Conservation (phyloP, 805 yeast species). For the Alloascoidea hylecoeti region DNA sequence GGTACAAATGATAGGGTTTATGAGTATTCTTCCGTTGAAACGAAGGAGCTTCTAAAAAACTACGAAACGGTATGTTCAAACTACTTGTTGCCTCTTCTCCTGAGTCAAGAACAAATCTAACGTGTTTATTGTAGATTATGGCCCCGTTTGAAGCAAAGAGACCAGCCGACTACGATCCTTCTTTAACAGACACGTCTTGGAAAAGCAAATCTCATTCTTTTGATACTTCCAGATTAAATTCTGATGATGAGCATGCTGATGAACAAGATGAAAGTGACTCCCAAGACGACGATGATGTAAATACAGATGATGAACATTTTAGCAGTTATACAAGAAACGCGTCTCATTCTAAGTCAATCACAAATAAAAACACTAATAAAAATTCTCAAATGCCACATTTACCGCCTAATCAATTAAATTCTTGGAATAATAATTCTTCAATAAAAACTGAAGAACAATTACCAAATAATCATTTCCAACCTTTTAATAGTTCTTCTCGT, state of each 20-base stretch:
- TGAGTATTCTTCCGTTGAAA: constrained; percentile 67
- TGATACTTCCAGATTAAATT: no score
- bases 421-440: no score
- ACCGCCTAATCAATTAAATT: no score
- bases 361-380: constrained; percentile 1
- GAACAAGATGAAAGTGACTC: neutral
- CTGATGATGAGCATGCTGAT: neutral
- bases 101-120: neutral
- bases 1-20: constrained; percentile 69
- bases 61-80: constrained; percentile 18
- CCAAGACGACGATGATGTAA: neutral
- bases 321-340: no score
- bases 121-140: neutral
- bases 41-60: constrained; percentile 30
- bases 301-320: neutral
- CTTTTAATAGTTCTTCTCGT: no score
- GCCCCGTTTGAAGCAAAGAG: constrained; percentile 1
- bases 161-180: constrained; percentile 1
- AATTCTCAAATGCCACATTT: neutral
- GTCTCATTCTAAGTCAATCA: neutral
- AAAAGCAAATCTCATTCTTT: neutral
- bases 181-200: neutral
- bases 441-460: no score
- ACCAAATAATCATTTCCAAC: no score
- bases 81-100: neutral